Evolutionary conservation across 2,329 filamentous ascomycete genomes (phyloP), one percentile per base, ranked within the genome.

Genomic region (Talaromyces sp.): DNA sequence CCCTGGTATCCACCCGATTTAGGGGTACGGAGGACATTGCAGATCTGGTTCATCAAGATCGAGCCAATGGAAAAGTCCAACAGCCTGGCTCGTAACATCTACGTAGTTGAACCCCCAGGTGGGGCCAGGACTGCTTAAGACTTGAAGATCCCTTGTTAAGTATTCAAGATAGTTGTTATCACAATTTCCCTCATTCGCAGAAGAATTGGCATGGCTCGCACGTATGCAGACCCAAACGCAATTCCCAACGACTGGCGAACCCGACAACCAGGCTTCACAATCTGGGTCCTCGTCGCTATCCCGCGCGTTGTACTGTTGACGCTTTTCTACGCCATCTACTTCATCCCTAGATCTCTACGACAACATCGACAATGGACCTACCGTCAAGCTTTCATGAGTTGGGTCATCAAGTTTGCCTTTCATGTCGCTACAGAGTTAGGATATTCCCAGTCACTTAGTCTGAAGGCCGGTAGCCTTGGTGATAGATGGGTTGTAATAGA

Each of bases 311-410:
- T 58, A 18, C 40, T 62, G 3, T 1, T 18, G 6, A 25, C 16
- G n/a, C 39, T 52, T 4, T 58, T 62, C 54, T 58, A 62, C 42
- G 35, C 50, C 42, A 25, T 62, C 46, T 56, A 48, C 12, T 62
- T 58, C 18, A 31, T 59, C 21, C 54, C 54, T 5, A 48, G 33
- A n/a, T 16, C 31, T 33, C 44, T 39, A 16, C 60, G 60, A 2
- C 60, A 57, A 33, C 40, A 62, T 42, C 35, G 12, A 14, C 42
- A 31, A 52, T 58, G 60, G 60, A 62, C 60, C n/a, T 58, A 62
- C 21, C 52, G 33, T 11, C 54, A 62, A 28, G 52, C 54, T 18
- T 28, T 58, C 7, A 16, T 18, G 21, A 58, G 37, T 3, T 39
- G 55, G 40, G 14, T 42, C 23, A 33, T 58, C 6, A 62, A 42